These are phyloP conservation scores for Cytidiella melzeri DNA, from an alignment of 768 basidiomycete genomes.

Conservation along the genomic window DNA sequence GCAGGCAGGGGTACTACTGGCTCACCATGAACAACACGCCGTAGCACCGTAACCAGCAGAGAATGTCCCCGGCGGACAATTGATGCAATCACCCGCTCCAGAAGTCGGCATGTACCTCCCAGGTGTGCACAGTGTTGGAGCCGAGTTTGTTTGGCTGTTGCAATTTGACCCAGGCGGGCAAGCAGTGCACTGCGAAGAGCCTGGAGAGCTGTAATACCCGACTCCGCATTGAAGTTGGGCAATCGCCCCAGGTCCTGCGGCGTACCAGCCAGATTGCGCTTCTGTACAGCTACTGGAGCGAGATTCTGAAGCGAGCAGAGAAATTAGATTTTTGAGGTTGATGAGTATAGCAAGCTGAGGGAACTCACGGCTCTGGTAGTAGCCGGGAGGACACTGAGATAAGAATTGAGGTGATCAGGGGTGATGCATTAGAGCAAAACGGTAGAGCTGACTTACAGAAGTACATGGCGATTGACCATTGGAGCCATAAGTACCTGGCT, in stretches of 20 bases:
- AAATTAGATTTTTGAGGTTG: no score
- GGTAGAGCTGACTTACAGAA: neutral
- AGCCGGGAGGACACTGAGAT: constrained; percentile 8
- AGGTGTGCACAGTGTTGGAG: constrained; percentile 9
- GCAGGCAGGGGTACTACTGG: neutral
- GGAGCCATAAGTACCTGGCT: neutral
- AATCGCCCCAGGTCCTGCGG: constrained; percentile 12
- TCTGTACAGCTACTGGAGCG: constrained; percentile 8
- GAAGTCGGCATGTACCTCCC: constrained; percentile 11
- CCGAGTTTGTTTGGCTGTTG: constrained; percentile 12
- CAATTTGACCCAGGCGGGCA: constrained; percentile 19
- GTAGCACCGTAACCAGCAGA: constrained; percentile 12
- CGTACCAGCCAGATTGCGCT: constrained; percentile 16
- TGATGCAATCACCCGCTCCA: constrained; percentile 10
- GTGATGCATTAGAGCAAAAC: neutral
- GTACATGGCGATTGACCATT: neutral
- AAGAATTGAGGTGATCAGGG: neutral
- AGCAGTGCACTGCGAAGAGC: constrained; percentile 12
- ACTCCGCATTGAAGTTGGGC: constrained; percentile 12
- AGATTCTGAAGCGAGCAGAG: neutral
- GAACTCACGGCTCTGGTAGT: constrained; percentile 4
- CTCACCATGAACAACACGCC: constrained; percentile 17
- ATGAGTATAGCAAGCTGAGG: neutral
- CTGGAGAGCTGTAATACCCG: constrained; percentile 15
- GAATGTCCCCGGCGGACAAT: constrained; percentile 17